Evolutionary conservation across 345 rosid species (phyloP), one percentile per base, ranked within the genome.

Genomic region (Erodium maritimum): DNA sequence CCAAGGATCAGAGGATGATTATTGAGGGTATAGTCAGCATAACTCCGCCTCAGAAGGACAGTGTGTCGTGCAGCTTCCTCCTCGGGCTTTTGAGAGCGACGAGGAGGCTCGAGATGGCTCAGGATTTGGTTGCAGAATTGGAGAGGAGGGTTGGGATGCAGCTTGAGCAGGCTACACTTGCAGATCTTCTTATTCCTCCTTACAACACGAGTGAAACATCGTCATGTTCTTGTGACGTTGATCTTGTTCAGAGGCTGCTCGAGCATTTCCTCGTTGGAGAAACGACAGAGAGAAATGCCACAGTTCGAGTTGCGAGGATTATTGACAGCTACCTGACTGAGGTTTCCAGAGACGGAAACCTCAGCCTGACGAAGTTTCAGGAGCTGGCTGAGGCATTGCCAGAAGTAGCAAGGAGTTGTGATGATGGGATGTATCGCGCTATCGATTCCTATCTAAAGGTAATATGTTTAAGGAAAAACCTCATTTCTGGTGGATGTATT

Each of bases 61-160:
- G 90, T 5, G 96, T 82, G 52, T 75, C 96, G 0, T 88, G 94
- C 68, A 77, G 91, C 81, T 93, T 93, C 71, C 91, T 93, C 57
- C 89, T 93, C 4, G 85, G 82, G 70, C 87, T 93, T 0, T 68
- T 93, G 19, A 69, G 90, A 65, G 79, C 72, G 83, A 87, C 99
- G 1, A 87, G 67, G 67, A 78, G 83, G 96, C 66, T 93, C 34
- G 85, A 78, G 71, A 95, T 89, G 56, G 99, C 90, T 4, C 91
- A 89, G 2, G 99, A 96, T 14, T 56, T 93, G 69, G 89, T 86
- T 4, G 89, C 94, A 0, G 96, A 93, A 58, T 73, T 93, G 25
- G 99, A 89, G 77, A 89, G 89, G 66, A 82, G 95, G 0, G 96
- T 89, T 0, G 99, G 99, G 17, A 89, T 93, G 99, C 99, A 85